Evolutionary conservation across 2,329 filamentous ascomycete genomes (phyloP).

Genomic region (Cladophialophora exuberans): DNA sequence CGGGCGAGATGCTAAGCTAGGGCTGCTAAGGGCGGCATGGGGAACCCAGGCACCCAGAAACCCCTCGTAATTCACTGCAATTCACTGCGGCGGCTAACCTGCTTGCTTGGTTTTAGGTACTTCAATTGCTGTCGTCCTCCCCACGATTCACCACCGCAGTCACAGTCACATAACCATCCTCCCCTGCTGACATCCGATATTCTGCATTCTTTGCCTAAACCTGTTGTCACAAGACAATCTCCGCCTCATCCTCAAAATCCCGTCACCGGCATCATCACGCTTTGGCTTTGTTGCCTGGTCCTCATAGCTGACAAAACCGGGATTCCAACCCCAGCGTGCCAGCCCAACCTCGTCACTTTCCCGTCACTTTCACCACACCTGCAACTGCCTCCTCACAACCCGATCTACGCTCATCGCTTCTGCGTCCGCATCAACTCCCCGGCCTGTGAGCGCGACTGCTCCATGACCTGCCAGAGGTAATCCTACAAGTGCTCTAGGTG

Average conservation of each 20-base stretch:
- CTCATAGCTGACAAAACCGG: slow-evolving; percentile 25
- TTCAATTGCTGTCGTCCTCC: slow-evolving; percentile 7
- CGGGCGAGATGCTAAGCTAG: no score
- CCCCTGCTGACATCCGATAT: slow-evolving; percentile 27
- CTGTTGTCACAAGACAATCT: slow-evolving; percentile 14
- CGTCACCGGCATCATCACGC: slow-evolving; percentile 14
- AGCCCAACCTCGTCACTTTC: slow-evolving; percentile 13
- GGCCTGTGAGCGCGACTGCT: slow-evolving; percentile 17
- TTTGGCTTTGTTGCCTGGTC: slow-evolving; percentile 23
- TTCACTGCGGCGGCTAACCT: slow-evolving; percentile 19
- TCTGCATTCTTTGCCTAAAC: slow-evolving; percentile 17
- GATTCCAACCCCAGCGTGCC: background rate
- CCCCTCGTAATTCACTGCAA: no score
- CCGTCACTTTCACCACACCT: slow-evolving; percentile 5
- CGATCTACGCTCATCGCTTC: slow-evolving; percentile 11
- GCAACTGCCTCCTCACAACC: background rate
- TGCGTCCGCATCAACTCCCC: background rate
- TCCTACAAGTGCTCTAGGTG: slow-evolving; percentile 16
- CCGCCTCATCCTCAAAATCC: slow-evolving; percentile 7
- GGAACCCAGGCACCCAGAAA: no score
- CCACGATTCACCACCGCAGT: slow-evolving; percentile 9
- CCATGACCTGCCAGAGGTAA: slow-evolving; percentile 23
- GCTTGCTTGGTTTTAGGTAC: slow-evolving; percentile 11
- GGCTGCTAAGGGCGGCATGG: no score
- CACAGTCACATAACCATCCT: slow-evolving; percentile 6